Evolutionary conservation across 768 basidiomycete species (phyloP).

Genomic region (Termitomyces sp.): DNA sequence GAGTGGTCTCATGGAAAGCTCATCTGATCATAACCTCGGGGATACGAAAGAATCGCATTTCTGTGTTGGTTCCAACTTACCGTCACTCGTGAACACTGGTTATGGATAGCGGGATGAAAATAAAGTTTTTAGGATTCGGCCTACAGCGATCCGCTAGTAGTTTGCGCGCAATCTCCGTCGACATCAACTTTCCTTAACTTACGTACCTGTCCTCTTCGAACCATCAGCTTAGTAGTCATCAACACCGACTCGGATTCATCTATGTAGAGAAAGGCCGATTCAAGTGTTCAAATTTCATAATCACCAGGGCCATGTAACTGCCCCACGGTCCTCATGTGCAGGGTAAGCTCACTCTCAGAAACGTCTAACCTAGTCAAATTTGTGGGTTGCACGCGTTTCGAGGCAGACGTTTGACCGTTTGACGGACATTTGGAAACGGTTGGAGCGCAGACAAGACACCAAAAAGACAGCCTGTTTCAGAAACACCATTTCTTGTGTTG

Average conservation of each 20-base stretch:
- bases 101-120: too few relatives aligned
- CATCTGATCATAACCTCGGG: slow-evolving; percentile 10
- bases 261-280: background rate
- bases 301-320: background rate
- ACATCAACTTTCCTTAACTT: slow-evolving; percentile 1
- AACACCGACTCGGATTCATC: background rate
- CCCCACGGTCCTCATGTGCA: background rate
- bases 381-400: background rate
- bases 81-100: too few relatives aligned
- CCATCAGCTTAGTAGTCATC: background rate
- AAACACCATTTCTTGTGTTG: background rate
- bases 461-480: background rate
- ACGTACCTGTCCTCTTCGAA: background rate
- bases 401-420: background rate
- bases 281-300: background rate
- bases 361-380: background rate
- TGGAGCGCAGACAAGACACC: too few relatives aligned
- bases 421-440: background rate
- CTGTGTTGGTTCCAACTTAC: too few relatives aligned
- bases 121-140: slow-evolving; percentile 15
- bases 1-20: slow-evolving; percentile 7
- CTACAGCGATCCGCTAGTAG: slow-evolving; percentile 5
- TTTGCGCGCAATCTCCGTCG: slow-evolving; percentile 11
- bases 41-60: background rate
- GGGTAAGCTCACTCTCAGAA: background rate